A percentile compares a stretch with the other conserved stretches of the same genome.
phyloP scores from a whole-genome alignment of 495 filamentous ascomycete genomes.

The Podospora appendiculata region DNA sequence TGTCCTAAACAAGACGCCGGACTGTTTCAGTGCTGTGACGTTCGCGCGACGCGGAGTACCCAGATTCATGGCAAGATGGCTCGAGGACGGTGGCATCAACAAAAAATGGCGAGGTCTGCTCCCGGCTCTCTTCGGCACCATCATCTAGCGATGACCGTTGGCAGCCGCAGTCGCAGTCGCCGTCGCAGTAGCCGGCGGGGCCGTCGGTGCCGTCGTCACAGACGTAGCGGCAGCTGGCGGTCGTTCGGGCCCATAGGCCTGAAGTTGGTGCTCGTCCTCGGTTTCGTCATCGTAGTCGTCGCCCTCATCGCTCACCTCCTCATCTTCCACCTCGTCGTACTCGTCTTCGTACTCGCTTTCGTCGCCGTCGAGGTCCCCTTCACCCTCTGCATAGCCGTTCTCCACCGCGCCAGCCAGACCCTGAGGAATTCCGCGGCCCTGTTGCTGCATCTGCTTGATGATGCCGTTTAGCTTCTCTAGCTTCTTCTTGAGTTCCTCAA shows the following conservation, averaged over 20 bases:
- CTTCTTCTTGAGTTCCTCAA: constrained; percentile 77
- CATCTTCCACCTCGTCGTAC: constrained; percentile 46
- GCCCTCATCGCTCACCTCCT: constrained; percentile 38
- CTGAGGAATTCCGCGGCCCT: constrained; percentile 64
- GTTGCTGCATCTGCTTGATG: constrained; percentile 88
- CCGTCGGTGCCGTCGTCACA: constrained; percentile 10
- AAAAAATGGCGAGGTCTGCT: no score
- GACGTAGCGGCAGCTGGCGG: constrained; percentile 43
- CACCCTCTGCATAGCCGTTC: constrained; percentile 36
- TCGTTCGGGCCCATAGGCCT: constrained; percentile 43
- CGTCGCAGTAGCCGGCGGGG: constrained; percentile 11
- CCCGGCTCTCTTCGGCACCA: neutral
- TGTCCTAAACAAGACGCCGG: no score
- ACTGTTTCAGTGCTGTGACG: no score
- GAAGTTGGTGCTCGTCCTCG: constrained; percentile 48
- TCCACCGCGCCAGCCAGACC: constrained; percentile 50
- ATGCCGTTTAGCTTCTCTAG: constrained; percentile 88
- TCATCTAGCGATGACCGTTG: constrained; percentile 19
- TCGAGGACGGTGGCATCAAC: no score
- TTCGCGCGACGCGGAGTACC: no score
- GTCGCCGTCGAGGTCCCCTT: constrained; percentile 53
- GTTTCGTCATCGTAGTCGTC: constrained; percentile 62
- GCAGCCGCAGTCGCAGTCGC: constrained; percentile 26
- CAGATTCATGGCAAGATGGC: no score
- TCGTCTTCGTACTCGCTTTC: constrained; percentile 75